Evolutionary conservation across 768 basidiomycete genomes (phyloP), one percentile per base, ranked within the genome.

Genomic region (Epithele typhae): DNA sequence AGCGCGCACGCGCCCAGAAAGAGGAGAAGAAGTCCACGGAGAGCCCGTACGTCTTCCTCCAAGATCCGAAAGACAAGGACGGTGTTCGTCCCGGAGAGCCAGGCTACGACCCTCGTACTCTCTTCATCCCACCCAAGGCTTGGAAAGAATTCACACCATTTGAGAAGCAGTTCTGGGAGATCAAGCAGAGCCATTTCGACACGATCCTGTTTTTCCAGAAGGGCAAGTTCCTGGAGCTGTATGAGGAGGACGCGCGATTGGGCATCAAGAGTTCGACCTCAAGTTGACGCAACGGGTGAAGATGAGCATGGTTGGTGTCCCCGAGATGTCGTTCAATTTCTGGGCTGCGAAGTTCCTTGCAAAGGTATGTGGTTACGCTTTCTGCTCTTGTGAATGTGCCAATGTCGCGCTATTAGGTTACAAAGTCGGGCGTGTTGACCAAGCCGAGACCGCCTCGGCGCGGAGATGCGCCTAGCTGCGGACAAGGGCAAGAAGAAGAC

Each of bases 231-330:
- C 69, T 87, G 24, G 87, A 91, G 81, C 68, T 96, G n/a, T 97
- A 98, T 58, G 95, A 97, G 67, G 88, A 96, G 45, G 95, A 98
- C 64, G 95, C 95, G 1, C 76, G 86, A 78, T 92, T 41, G 96
- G 96, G 1, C 92, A 98, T 64, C 85, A 84, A 57, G 83, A 94
- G 45, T 99, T 99, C 61, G 96, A 98, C 57, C 70, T 99, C 47
- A 98, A 99, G 60, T 73, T 92, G 27, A 92, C 89, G 0, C 75
- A 84, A 45, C 73, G 96, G 51, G 96, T 98, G 37, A 98, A 98
- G 67, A 99, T 99, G 96, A 92, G 85, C 51, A 99, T 99, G 95
- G 95, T 90, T 33, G 96, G 96, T 30, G 94, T 98, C 5, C 96
- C 96, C 0, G 96, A 98, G 61, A 82, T 78, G 68, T 82, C 84